A percentile compares a stretch with the other conserved stretches of the same genome.
phyloP scores from a whole-genome alignment of 345 rosid genomes.

The Cardiospermum halicacabum region DNA sequence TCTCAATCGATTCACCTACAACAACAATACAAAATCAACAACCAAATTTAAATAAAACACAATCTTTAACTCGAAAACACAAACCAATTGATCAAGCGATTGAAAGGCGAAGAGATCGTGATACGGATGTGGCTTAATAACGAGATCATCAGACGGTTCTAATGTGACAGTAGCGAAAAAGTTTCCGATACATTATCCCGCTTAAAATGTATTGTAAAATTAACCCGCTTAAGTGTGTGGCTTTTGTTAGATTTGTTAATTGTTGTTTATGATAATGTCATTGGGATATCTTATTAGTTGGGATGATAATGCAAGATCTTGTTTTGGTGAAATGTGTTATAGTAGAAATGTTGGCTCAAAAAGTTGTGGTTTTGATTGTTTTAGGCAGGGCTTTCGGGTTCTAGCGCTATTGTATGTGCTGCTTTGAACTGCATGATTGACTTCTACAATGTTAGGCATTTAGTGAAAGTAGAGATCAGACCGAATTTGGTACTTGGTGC shows the following conservation, averaged over 20 bases:
- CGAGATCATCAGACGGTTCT: constrained; percentile 57
- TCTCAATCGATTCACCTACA: constrained; percentile 59
- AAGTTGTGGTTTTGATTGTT: constrained; percentile 26
- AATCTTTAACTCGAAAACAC: no score
- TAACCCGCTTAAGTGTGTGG: no score
- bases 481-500: constrained; percentile 74
- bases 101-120: constrained; percentile 76
- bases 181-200: constrained; percentile 51
- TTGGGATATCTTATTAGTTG: no score
- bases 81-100: constrained; percentile 66
- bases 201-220: no score
- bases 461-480: constrained; percentile 64
- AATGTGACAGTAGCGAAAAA: constrained; percentile 73
- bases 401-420: constrained; percentile 95
- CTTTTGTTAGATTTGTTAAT: no score
- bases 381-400: constrained; percentile 97
- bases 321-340: no score
- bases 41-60: no score
- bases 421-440: constrained; percentile 89
- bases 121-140: constrained; percentile 66
- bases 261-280: no score
- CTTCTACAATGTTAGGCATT: constrained; percentile 73
- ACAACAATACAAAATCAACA: neutral
- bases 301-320: no score
- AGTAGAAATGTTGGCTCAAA: neutral